Base-by-base conservation (phyloP, 371 early-diverging fungal genomes). In the Lichtheimia corymbifera region DNA sequence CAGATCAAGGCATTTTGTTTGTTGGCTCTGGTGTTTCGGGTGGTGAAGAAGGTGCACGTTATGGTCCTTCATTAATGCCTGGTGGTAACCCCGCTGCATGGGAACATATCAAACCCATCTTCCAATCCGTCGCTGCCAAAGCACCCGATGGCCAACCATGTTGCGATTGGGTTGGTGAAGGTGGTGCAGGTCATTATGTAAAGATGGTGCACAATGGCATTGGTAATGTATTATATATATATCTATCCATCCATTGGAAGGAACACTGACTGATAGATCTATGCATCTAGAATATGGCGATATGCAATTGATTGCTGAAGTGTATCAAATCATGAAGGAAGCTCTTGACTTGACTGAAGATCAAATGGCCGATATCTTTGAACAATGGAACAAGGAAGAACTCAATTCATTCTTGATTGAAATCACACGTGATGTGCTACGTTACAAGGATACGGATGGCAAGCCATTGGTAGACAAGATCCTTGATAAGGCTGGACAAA, bases 171-270 rank as follows among this genome's bases (percentile, higher is more conserved):
- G 96, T 99, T 59, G 99, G 99, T 63, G 93, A 94, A 71, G 90
- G 91, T 52, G 99, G 99, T 44, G 93, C 99, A 28, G 99, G 99
- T 28, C 99, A 99, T 87, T 99, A 97, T 80, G 99, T 99, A 74
- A 99, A 99, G 88, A 99, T 98, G 97, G 99, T 99, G 40, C 99
- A 99, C 88, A 99, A 99, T 82, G 99, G 99, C 73, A 99, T 99
- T 67, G 80, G 74, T 73, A 73, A 67, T 5, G 47, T 18, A 71
- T 63, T 5, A 17, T 18, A 71, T 63, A 20, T 9, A 42, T 24
- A 15, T 28, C 41, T 40, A 50, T n/a, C 35, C 12, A 27, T 18
- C 18, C 14, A 17, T 5, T 17, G 14, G 17, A 20, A 64, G n/a
- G 11, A 20, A 13, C 12, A 0, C n/a, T 25, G 41, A 52, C 1